A percentile compares a stretch with the other conserved stretches of the same genome.
Evolutionary conservation across 441 rosid species (phyloP).

Genomic region (Viola pubescens): DNA sequence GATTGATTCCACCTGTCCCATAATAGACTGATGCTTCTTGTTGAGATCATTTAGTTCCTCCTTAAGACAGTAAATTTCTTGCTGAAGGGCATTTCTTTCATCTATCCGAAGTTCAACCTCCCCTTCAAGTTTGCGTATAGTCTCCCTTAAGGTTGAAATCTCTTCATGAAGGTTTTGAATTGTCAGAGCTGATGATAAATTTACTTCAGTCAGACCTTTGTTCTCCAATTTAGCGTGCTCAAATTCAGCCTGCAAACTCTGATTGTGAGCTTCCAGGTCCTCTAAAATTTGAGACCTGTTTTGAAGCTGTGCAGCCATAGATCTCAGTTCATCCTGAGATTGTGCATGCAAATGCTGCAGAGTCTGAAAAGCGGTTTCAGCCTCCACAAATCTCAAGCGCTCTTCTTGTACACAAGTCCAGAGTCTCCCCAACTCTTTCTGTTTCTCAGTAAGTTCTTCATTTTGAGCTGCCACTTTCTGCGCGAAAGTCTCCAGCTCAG

Average conservation of each 20-base stretch:
- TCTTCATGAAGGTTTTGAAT: slow-evolving; percentile 60
- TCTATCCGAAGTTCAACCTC: slow-evolving; percentile 79
- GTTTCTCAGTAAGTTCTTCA: slow-evolving; percentile 76
- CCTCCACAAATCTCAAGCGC: slow-evolving; percentile 70
- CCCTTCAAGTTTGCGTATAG: slow-evolving; percentile 66
- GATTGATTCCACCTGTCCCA: slow-evolving; percentile 67
- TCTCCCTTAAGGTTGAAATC: slow-evolving; percentile 56
- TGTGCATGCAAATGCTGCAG: slow-evolving; percentile 86
- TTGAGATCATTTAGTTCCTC: slow-evolving; percentile 73
- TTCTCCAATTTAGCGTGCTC: slow-evolving; percentile 51
- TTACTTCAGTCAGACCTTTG: slow-evolving; percentile 52
- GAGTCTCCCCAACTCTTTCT: slow-evolving; percentile 75
- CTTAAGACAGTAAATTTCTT: slow-evolving; percentile 88
- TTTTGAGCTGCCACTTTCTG: slow-evolving; percentile 60
- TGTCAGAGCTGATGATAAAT: slow-evolving; percentile 66
- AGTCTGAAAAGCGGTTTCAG: slow-evolving; percentile 95
- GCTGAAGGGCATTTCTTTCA: slow-evolving; percentile 89
- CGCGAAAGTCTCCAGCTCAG: slow-evolving; percentile 51
- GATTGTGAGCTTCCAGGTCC: slow-evolving; percentile 61
- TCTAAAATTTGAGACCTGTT: slow-evolving; percentile 49
- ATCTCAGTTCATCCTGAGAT: slow-evolving; percentile 85
- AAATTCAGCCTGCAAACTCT: slow-evolving; percentile 47
- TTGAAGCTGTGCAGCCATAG: slow-evolving; percentile 58
- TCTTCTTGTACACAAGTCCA: slow-evolving; percentile 89
- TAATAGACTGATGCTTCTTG: slow-evolving; percentile 49